Percentiles rank a stretch among this genome's conserved stretches.
These are phyloP conservation scores for Friedmanniomyces endolithicus DNA, from an alignment of 495 filamentous ascomycete species.

Conservation along the genomic window DNA sequence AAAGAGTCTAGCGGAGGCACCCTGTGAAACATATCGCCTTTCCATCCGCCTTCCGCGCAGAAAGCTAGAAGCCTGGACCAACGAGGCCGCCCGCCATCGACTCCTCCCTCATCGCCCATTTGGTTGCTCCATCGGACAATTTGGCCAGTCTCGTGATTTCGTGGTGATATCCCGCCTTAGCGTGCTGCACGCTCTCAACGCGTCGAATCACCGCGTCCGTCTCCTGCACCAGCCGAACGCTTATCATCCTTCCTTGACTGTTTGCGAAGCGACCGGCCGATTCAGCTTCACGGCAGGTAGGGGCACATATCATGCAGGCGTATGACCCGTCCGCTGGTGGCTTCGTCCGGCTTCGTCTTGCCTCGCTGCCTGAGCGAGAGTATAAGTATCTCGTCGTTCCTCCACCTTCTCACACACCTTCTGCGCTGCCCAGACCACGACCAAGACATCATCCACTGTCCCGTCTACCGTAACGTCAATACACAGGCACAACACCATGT, in stretches of 20 bases:
- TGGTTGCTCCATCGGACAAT: neutral
- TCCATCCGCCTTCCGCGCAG: neutral
- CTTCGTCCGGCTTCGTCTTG: neutral
- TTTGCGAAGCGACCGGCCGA: neutral
- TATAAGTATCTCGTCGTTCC: conserved; percentile 1
- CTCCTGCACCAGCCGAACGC: neutral
- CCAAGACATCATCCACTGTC: neutral
- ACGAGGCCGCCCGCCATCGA: neutral
- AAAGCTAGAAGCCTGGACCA: neutral
- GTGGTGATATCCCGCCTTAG: conserved; percentile 10
- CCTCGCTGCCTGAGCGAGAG: neutral
- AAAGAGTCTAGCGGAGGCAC: neutral
- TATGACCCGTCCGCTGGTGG: neutral
- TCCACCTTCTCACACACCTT: neutral
- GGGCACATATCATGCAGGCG: conserved; percentile 2
- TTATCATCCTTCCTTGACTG: neutral
- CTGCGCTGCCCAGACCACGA: neutral
- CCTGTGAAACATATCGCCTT: neutral
- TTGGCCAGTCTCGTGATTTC: conserved; percentile 16
- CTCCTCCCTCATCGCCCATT: neutral
- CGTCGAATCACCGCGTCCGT: conserved; percentile 22
- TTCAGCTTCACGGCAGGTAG: neutral
- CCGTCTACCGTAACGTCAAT: neutral
- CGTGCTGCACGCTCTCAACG: conserved; percentile 14
- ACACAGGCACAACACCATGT: conserved; percentile 22